These are phyloP conservation scores for Aureobasidium sp. DNA, from an alignment of 2,329 filamentous ascomycete species.

Conservation along the genomic window DNA sequence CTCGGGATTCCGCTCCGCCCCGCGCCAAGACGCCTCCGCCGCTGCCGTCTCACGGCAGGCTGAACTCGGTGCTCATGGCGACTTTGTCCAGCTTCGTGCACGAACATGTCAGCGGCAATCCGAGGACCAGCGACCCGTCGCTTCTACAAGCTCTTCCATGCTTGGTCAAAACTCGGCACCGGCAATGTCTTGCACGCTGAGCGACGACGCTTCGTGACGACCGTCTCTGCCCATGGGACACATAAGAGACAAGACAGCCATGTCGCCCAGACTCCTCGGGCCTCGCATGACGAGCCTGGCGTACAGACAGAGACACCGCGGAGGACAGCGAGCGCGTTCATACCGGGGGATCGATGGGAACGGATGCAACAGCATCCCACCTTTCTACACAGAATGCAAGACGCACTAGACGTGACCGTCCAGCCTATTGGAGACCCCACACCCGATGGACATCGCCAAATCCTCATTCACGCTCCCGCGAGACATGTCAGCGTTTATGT, in stretches of 20 bases:
- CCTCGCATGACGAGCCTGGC: neutral
- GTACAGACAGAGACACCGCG: neutral
- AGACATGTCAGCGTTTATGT: neutral
- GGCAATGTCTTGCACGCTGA: neutral
- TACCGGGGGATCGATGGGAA: neutral
- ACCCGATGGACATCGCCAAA: neutral
- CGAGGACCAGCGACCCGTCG: conserved; percentile 22
- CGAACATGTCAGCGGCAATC: neutral
- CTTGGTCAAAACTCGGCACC: conserved; percentile 28
- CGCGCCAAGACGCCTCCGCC: neutral
- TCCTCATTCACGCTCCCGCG: neutral
- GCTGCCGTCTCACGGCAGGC: neutral
- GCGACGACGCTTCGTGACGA: neutral
- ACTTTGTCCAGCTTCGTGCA: neutral
- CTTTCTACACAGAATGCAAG: neutral
- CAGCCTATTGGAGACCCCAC: neutral
- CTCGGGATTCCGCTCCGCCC: neutral
- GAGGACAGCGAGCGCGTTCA: neutral
- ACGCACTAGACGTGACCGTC: neutral
- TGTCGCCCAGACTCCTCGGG: neutral
- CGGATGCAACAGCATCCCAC: neutral
- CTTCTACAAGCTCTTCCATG: conserved; percentile 41
- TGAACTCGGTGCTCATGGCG: neutral
- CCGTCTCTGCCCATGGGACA: neutral
- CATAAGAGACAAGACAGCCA: neutral